Conservation (phyloP, 192 early-diverging fungal species). For the Helicostylum pulchrum region DNA sequence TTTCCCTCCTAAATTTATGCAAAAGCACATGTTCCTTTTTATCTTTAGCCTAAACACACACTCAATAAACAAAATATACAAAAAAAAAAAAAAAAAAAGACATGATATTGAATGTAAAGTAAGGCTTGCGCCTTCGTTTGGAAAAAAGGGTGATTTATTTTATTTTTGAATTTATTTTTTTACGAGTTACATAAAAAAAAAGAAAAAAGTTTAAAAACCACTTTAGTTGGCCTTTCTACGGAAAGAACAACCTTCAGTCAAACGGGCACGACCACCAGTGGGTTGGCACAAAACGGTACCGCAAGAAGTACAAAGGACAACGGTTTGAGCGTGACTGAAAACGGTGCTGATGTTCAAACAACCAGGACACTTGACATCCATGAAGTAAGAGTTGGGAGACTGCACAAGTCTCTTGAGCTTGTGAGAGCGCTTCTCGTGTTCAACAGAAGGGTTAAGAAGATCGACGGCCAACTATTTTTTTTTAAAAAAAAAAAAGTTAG, state of each 20-base stretch:
- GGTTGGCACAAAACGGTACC: constrained; percentile 98
- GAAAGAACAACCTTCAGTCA: constrained; percentile 80
- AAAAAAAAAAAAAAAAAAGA: too few species aligned
- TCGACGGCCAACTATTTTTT: constrained; percentile 78
- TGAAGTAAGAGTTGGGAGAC: constrained; percentile 91
- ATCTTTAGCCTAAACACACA: too few species aligned
- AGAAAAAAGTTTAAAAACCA: too few species aligned
- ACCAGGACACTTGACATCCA: constrained; percentile 95
- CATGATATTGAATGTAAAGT: too few species aligned
- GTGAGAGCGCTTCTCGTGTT: constrained; percentile 66
- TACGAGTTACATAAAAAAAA: too few species aligned
- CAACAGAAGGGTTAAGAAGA: constrained; percentile 85
- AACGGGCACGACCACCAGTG: constrained; percentile 96
- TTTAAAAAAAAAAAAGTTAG: background rate
- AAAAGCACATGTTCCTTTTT: too few species aligned
- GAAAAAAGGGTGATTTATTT: background rate
- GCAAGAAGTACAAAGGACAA: constrained; percentile 94
- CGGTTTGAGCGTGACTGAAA: constrained; percentile 99
- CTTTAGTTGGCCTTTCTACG: constrained; percentile 33
- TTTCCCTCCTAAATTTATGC: too few species aligned
- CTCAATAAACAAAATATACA: background rate
- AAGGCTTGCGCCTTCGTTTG: background rate
- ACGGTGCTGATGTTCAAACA: constrained; percentile 98
- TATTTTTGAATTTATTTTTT: background rate
- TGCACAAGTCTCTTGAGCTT: constrained; percentile 62